phyloP scores from a whole-genome alignment of 2,329 filamentous ascomycete genomes.

The Arachnomyces sp. region DNA sequence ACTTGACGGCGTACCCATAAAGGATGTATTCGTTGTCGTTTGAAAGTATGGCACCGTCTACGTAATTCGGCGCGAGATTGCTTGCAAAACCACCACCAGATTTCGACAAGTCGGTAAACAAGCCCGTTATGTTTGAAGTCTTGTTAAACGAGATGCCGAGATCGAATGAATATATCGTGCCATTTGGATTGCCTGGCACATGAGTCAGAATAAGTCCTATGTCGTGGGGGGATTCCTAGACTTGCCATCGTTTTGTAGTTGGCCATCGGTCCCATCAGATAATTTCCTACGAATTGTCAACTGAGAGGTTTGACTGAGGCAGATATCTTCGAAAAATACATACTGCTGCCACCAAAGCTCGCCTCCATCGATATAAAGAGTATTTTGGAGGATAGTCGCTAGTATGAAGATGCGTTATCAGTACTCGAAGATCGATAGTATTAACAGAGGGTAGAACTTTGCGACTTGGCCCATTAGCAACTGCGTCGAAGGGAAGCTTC shows the following conservation, averaged over 20 bases:
- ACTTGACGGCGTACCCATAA: constrained; percentile 42
- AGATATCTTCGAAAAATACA: not conserved
- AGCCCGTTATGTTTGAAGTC: constrained; percentile 44
- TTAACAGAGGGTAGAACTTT: no score
- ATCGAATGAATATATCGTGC: constrained; percentile 47
- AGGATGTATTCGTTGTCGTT: constrained; percentile 57
- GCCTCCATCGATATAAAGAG: constrained; percentile 59
- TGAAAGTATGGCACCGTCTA: constrained; percentile 56
- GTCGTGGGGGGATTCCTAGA: constrained; percentile 6
- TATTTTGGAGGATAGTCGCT: constrained; percentile 54
- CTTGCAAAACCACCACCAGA: constrained; percentile 40
- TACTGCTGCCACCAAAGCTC: constrained; percentile 44
- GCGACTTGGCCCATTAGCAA: no score
- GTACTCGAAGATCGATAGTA: constrained; percentile 2
- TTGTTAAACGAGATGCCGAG: constrained; percentile 49
- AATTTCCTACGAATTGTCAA: constrained; percentile 26
- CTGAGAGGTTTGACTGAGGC: not conserved
- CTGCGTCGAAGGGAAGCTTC: constrained; percentile 1
- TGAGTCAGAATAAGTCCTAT: constrained; percentile 6
- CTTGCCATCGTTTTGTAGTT: constrained; percentile 36
- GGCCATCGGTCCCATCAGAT: constrained; percentile 34
- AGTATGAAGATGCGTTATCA: constrained; percentile 10
- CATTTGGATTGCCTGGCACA: constrained; percentile 42
- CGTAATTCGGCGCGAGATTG: constrained; percentile 48
- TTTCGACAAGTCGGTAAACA: constrained; percentile 45